phyloP scores from a whole-genome alignment of 306 rosid species.

The Mucuna pruriens region DNA sequence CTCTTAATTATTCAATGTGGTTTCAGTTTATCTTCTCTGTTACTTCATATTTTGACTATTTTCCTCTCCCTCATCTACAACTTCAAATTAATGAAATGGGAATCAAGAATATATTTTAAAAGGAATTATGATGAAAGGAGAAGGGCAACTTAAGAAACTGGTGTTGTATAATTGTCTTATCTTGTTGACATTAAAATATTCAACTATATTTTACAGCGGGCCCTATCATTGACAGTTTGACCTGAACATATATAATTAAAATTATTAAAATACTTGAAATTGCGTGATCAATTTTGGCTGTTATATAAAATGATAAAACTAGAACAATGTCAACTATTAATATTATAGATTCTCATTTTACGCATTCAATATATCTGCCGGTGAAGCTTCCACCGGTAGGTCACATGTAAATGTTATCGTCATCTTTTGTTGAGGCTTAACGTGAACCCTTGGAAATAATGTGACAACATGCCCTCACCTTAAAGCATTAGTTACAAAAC shows the following conservation, averaged over 20 bases:
- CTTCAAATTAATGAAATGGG: neutral
- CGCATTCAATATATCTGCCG: no score
- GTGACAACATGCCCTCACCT: neutral
- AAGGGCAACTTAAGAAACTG: constrained; percentile 7
- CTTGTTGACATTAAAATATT: constrained; percentile 28
- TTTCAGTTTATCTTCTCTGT: neutral
- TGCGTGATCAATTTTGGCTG: constrained; percentile 47
- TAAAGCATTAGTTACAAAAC: no score
- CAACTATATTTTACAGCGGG: constrained; percentile 38
- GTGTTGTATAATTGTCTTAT: constrained; percentile 19
- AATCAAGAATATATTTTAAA: neutral
- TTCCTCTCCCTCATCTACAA: neutral
- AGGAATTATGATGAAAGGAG: neutral
- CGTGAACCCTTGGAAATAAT: neutral
- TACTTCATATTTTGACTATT: neutral
- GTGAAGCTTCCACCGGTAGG: no score
- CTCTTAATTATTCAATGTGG: no score
- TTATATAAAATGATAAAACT: constrained; percentile 20
- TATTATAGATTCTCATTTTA: neutral
- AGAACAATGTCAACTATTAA: neutral
- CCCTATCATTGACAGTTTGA: constrained; percentile 45
- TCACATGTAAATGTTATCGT: neutral
- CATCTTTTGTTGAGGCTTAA: neutral
- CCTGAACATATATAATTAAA: neutral
- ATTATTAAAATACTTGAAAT: constrained; percentile 24